These are phyloP conservation scores for Penicillium antarcticum DNA, from an alignment of 495 filamentous ascomycete species.

Conservation along the genomic window DNA sequence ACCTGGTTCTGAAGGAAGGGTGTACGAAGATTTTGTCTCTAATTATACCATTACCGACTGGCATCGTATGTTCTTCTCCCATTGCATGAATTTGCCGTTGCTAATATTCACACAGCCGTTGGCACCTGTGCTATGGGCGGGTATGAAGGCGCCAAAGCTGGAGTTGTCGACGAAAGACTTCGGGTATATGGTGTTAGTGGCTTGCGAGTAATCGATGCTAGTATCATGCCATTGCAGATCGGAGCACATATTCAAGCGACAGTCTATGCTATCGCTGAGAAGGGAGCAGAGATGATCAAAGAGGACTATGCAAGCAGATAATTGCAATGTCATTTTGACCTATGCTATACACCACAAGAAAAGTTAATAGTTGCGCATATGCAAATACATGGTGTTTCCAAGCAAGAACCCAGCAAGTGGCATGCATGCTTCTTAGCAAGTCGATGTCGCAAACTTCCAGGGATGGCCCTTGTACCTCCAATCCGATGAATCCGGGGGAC, in stretches of 20 bases:
- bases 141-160: conserved; percentile 16
- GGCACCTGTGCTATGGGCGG: conserved; percentile 56
- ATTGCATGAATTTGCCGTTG: background rate
- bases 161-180: conserved; percentile 47
- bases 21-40: conserved; percentile 33
- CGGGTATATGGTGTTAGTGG: conserved; percentile 46
- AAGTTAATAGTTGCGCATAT: too few relatives aligned
- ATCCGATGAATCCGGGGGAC: too few relatives aligned
- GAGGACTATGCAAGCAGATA: conserved; percentile 14
- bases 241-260: conserved; percentile 52
- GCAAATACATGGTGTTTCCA: too few relatives aligned
- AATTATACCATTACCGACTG: conserved; percentile 40
- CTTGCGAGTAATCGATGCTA: conserved; percentile 53
- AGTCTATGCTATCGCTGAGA: conserved; percentile 53
- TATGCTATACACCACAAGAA: too few relatives aligned
- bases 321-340: too few relatives aligned
- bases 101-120: conserved; percentile 18
- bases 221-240: conserved; percentile 50
- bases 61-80: conserved; percentile 24
- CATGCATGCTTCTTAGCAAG: too few relatives aligned
- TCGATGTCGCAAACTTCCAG: too few relatives aligned
- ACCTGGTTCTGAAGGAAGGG: conserved; percentile 15
- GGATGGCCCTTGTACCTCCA: too few relatives aligned
- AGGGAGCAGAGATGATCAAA: conserved; percentile 45
- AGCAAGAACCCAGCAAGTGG: too few relatives aligned